Evolutionary conservation across 1,284 basidiomycete genomes (phyloP).

Genomic region (Apiotrichum gracile): DNA sequence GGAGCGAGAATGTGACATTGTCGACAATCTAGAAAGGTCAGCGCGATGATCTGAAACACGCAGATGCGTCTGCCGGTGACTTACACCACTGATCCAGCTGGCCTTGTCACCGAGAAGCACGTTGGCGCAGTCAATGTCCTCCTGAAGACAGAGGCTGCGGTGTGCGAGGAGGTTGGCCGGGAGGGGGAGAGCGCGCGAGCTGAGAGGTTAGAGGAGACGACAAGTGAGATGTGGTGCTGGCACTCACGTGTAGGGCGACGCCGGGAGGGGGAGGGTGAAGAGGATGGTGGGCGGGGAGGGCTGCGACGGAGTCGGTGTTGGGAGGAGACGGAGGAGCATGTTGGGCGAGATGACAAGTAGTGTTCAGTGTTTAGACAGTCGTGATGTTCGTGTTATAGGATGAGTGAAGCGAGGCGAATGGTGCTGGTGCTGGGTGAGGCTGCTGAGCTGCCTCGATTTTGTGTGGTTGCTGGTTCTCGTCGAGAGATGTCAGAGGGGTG

Average conservation of each 20-base stretch:
- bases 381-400: background rate
- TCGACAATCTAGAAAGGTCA: constrained; percentile 29
- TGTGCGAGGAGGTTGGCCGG: constrained; percentile 46
- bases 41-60: background rate
- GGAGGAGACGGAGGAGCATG: constrained; percentile 67
- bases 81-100: constrained; percentile 44
- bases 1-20: constrained; percentile 45
- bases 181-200: constrained; percentile 39
- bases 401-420: background rate
- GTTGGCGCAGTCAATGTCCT: constrained; percentile 45
- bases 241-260: constrained; percentile 51
- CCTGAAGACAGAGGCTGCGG: constrained; percentile 39
- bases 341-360: constrained; percentile 1
- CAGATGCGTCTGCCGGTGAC: constrained; percentile 5
- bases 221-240: background rate
- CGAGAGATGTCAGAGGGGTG: background rate
- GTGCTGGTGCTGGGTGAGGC: background rate
- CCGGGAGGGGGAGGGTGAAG: constrained; percentile 60
- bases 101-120: constrained; percentile 46
- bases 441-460: too few species aligned
- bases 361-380: background rate
- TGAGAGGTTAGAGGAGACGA: background rate
- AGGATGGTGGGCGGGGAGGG: constrained; percentile 60
- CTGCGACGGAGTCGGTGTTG: constrained; percentile 50
- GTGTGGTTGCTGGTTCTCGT: background rate